Base-by-base conservation (phyloP, 148 eudicot species). In the Diospyros kaki region DNA sequence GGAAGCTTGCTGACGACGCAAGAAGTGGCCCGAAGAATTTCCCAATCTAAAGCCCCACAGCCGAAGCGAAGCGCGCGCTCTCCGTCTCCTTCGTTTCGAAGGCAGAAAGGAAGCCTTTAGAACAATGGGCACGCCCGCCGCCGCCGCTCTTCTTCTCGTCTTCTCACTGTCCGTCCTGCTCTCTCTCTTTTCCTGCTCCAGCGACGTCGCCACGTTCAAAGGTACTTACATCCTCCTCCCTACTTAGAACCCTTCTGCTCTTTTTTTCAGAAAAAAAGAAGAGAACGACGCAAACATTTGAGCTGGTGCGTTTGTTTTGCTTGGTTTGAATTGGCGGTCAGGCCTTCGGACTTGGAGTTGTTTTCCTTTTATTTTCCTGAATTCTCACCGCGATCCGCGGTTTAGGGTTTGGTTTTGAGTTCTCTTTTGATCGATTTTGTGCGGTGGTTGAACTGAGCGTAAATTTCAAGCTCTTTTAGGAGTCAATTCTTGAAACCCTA, bases 111-210 rank as follows among this genome's bases (percentile, higher is more conserved):
- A 28, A 28, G 28, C 28, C 28, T 28, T 28, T 28, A 48, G 69
- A 41, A 5, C 5, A 43, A 81, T 84, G 87, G 71, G 72, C 70
- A 58, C 56, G 18, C 61, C 60, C 5, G 58, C 73, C 71, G 0
- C 39, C 14, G 11, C 12, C 38, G 4, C 58, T 56, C n/a, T 15
- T 9, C 13, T 67, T 79, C 68, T 54, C 66, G 76, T 81, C 1
- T 60, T 81, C 15, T 55, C 10, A 51, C 55, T 81, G 41, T 53
- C 56, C 13, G 50, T 84, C 71, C 44, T 69, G 28, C 59, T 73
- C 28, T 68, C 78, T 3, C 2, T 74, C 17, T n/a, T 75, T 58
- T 69, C 38, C n/a, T 48, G 77, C 77, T 75, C 65, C 7, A 69
- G 50, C 60, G 11, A 62, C 6, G 80, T 17, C 39, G 4, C 43